Conservation (phyloP, 2,329 filamentous ascomycete species). For the Myriosclerotinia scirpicola region DNA sequence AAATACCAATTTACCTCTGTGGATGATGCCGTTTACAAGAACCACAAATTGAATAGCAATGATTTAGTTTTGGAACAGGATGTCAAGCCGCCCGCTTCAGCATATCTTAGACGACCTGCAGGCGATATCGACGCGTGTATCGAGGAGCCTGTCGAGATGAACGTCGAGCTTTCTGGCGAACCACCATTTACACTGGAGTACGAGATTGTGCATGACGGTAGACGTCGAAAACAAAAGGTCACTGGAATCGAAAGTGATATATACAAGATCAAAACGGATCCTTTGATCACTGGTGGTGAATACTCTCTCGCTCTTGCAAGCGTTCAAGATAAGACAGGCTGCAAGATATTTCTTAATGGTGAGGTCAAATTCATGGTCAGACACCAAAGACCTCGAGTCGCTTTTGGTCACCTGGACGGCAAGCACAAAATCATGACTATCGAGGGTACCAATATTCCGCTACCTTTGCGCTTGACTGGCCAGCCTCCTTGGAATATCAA, state of each 20-base stretch:
- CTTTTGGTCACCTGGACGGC: conserved; percentile 83
- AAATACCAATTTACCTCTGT: conserved; percentile 82
- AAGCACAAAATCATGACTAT: conserved; percentile 73
- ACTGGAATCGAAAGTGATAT: conserved; percentile 61
- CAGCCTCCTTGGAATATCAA: conserved; percentile 79
- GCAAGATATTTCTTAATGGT: conserved; percentile 81
- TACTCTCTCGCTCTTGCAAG: conserved; percentile 84
- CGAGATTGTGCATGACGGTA: conserved; percentile 87
- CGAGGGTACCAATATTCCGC: conserved; percentile 68
- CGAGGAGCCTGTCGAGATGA: conserved; percentile 73
- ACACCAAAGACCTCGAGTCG: conserved; percentile 81
- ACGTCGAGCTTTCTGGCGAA: conserved; percentile 76
- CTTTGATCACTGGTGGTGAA: conserved; percentile 78
- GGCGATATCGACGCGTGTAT: conserved; percentile 71
- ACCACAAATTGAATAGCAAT: conserved; percentile 59
- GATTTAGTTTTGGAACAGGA: conserved; percentile 75
- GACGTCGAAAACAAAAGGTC: conserved; percentile 67
- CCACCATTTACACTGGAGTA: conserved; percentile 88
- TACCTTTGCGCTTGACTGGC: conserved; percentile 84
- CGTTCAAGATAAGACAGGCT: conserved; percentile 82
- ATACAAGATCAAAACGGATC: conserved; percentile 73
- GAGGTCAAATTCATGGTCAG: conserved; percentile 83
- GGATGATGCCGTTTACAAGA: conserved; percentile 77
- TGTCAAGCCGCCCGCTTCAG: conserved; percentile 89
- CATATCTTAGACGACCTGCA: conserved; percentile 61